phyloP scores from a whole-genome alignment of 2,329 filamentous ascomycete genomes.

The Sclerotiophoma versabilis region DNA sequence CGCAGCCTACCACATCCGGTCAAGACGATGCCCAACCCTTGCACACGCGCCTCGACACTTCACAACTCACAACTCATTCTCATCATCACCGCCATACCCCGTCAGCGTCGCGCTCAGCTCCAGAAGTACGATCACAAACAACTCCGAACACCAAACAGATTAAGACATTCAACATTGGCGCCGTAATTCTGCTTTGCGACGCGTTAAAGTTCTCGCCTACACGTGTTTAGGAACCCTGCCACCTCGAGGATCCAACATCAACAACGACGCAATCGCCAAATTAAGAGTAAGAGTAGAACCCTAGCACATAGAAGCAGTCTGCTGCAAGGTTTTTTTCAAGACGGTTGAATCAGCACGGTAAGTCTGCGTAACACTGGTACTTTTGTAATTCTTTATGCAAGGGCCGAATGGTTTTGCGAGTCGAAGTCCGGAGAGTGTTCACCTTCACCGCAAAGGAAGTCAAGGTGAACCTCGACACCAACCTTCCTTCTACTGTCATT shows the following conservation, averaged over 20 bases:
- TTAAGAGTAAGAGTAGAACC: not conserved
- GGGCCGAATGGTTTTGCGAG: no score
- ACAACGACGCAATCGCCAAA: conserved; percentile 21
- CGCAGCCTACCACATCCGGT: conserved; percentile 10
- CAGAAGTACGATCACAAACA: not conserved
- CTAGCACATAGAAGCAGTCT: not conserved
- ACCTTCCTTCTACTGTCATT: no score
- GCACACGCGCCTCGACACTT: conserved; percentile 27
- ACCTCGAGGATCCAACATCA: conserved; percentile 18
- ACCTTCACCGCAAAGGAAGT: no score
- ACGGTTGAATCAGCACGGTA: no score
- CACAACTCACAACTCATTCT: conserved; percentile 19
- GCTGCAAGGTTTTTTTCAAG: no score
- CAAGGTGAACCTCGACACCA: no score
- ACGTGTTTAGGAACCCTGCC: conserved; percentile 35
- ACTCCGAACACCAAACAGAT: not conserved
- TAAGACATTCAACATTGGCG: not conserved
- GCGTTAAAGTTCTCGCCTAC: conserved; percentile 32
- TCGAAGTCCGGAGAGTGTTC: no score
- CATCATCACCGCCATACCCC: conserved; percentile 13
- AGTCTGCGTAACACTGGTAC: no score
- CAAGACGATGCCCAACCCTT: conserved; percentile 22
- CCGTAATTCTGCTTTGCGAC: conserved; percentile 23
- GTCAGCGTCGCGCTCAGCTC: conserved; percentile 2
- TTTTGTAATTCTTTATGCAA: no score